Percentiles rank a stretch among this genome's conserved stretches.
phyloP scores from a whole-genome alignment of 768 basidiomycete species.

The Botryobasidium botryosum region DNA sequence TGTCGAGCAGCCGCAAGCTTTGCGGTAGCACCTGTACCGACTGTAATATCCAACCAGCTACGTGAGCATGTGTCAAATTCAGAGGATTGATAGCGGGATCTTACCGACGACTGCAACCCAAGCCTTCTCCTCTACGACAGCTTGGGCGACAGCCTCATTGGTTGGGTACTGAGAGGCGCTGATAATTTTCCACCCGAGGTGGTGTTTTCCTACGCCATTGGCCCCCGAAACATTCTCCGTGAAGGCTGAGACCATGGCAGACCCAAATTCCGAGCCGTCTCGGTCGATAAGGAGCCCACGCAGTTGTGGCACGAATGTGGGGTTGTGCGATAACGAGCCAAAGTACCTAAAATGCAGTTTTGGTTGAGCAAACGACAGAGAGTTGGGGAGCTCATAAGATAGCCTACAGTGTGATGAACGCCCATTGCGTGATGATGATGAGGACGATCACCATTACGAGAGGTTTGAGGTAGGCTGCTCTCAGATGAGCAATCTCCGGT shows the following conservation, averaged over 20 bases:
- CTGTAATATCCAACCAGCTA: not conserved
- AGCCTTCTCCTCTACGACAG: slow-evolving; percentile 23
- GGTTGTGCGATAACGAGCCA: not conserved
- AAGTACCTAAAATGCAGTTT: no score
- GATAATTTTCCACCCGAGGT: slow-evolving; percentile 17
- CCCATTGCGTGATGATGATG: not conserved
- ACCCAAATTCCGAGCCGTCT: not conserved
- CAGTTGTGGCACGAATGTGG: not conserved
- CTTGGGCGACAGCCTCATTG: slow-evolving; percentile 19
- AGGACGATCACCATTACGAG: not conserved
- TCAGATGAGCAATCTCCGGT: not conserved
- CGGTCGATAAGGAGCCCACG: not conserved
- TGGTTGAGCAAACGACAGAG: no score
- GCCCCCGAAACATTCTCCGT: not conserved
- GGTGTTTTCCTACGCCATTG: slow-evolving; percentile 9
- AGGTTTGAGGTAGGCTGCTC: not conserved
- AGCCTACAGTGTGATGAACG: no score
- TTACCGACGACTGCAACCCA: slow-evolving; percentile 29
- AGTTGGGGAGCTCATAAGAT: no score
- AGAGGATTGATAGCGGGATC: slow-evolving; percentile 5
- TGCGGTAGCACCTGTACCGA: slow-evolving; percentile 5
- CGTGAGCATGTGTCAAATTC: not conserved
- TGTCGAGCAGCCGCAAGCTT: slow-evolving; percentile 7
- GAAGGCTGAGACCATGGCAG: not conserved
- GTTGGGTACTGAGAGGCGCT: slow-evolving; percentile 15